Base-by-base conservation (phyloP, 768 basidiomycete genomes). In the Trametes villosa region DNA sequence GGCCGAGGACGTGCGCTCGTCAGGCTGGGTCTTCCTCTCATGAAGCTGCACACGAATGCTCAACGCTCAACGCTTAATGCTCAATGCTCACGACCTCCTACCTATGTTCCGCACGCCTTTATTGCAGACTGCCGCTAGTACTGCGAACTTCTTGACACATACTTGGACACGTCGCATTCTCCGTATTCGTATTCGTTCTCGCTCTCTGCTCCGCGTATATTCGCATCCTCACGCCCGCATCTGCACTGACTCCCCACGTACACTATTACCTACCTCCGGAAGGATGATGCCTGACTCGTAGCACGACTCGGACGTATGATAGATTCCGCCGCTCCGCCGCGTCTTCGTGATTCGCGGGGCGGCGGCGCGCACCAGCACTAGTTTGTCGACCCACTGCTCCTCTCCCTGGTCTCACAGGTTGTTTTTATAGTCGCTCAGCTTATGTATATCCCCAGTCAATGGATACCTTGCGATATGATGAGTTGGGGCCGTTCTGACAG, bases 21-120 rank as follows among this genome's bases (percentile, higher is more conserved):
- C 85, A 69, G 85, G 86, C 34, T 87, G 86, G 86, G 81, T 86
- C 1, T 87, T 86, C 64, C 65, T 86, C 54, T 70, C 55, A 46
- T 71, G 58, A 57, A n/a, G n/a, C n/a, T n/a, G 36, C 36, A 38
- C 18, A 38, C 36, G 36, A 38, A 38, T 38, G 4, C n/a, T n/a
- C n/a, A n/a, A n/a, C n/a, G n/a, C n/a, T n/a, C n/a, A n/a, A n/a
- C n/a, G n/a, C n/a, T n/a, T n/a, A n/a, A n/a, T n/a, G n/a, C n/a
- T n/a, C n/a, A n/a, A n/a, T n/a, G n/a, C 18, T 18, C 13, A 38
- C 15, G 36, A 38, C n/a, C 13, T n/a, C 3, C 9, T 42, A 12
- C 60, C 17, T 27, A 51, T 36, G 48, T 50, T 48, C 46, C n/a
- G 9, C 27, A 30, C 29, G 20, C 18, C 18, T 27, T 22, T 33